Base-by-base conservation (phyloP, 805 yeast species). In the Priceomyces medius region DNA sequence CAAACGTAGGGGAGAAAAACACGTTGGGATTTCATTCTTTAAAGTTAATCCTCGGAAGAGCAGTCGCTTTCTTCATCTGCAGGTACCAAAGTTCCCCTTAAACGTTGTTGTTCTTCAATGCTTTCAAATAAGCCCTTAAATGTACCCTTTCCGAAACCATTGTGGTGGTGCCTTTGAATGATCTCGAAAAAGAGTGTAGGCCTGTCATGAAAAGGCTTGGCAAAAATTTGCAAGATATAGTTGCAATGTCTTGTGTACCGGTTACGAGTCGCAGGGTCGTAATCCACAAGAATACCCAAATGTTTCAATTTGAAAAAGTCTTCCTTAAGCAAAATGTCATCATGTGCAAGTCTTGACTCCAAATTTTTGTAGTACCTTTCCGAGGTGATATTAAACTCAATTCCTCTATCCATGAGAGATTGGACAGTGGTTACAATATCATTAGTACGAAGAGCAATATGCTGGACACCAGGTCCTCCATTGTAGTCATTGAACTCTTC, bases 131-230 rank as follows among this genome's bases (percentile, higher is more conserved):
- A 65, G 0, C 93, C 85, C 57, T 80, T 84, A 66, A 88, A 88
- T 46, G 89, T 88, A 2, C 96, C 96, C 37, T 88, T 88, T 1
- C 96, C 96, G 62, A 88, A 88, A 0, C 96, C 96, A 45, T 82
- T 75, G 57, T 85, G 90, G 53, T 85, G 83, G 51, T 74, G 71
- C 45, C 96, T 74, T 62, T 88, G 93, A 47, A 88, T 88, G 18
- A 88, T 74, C 59, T 88, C 96, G 48, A 88, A 67, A 56, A 88
- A 88, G 34, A 87, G 71, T 0, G 95, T 86, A 20, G 96, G 96
- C 28, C 95, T 71, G 53, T 83, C 90, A 46, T 77, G 76, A 13
- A 85, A 56, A 0, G 95, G 91, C 49, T 81, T 79, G 14, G 93
- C 84, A 63, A 88, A 88, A 28, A 88, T 70, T 59, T 88, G 96